Conservation (phyloP, 257 asterid genomes). For the Avicennia marina region DNA sequence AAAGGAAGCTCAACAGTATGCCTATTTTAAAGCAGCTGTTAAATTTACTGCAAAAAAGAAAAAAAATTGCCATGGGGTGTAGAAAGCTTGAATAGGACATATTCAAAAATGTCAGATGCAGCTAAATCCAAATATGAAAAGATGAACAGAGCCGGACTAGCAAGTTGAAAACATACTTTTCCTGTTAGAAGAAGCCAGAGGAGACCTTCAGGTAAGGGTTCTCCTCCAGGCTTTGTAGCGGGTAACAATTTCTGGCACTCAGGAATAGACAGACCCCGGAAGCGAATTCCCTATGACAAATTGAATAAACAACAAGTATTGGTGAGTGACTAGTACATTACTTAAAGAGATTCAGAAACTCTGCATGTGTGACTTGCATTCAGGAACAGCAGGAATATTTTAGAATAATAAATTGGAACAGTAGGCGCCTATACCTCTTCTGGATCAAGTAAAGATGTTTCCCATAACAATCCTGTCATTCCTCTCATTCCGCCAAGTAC, state of each 20-base stretch:
- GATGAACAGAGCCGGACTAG: neutral
- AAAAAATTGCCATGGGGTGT: neutral
- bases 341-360: too few species aligned
- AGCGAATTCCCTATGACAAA: conserved; percentile 81
- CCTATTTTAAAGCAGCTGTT: neutral
- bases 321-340: conserved; percentile 1
- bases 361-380: neutral
- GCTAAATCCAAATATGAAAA: neutral
- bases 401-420: conserved; percentile 2
- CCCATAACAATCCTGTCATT: conserved; percentile 99
- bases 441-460: conserved; percentile 94
- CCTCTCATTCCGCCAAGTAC: conserved; percentile 99
- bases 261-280: conserved; percentile 91
- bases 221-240: conserved; percentile 87
- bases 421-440: conserved; percentile 68
- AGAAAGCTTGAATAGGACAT: neutral
- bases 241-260: conserved; percentile 95
- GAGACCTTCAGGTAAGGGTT: conserved; percentile 98
- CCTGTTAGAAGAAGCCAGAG: conserved; percentile 99
- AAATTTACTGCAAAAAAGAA: neutral
- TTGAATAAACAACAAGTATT: conserved; percentile 13
- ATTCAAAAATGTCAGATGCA: neutral
- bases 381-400: conserved; percentile 6
- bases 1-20: neutral
- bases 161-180: conserved; percentile 46